Evolutionary conservation across 2,329 filamentous ascomycete genomes (phyloP).

Genomic region (Ceratocystiopsis brevicomis): DNA sequence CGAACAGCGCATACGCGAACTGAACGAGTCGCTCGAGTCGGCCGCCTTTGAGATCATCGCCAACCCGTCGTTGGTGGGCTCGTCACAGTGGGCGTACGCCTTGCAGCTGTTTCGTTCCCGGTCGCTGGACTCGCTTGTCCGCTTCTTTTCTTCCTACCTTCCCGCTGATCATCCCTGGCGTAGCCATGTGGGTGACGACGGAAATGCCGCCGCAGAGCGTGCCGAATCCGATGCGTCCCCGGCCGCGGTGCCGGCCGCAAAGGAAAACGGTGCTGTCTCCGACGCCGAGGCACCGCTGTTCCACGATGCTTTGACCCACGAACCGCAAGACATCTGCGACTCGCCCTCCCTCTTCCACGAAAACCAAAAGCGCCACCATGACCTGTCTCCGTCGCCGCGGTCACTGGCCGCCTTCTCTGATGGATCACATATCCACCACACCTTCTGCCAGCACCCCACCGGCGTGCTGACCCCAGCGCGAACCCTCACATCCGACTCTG

Average conservation of each 20-base stretch:
- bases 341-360: slow-evolving; percentile 7
- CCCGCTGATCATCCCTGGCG: slow-evolving; percentile 30
- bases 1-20: slow-evolving; percentile 32
- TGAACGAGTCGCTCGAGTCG: slow-evolving; percentile 35
- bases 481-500: slow-evolving; percentile 30
- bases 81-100: slow-evolving; percentile 38
- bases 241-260: too few species aligned
- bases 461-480: slow-evolving; percentile 23
- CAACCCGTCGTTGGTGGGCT: slow-evolving; percentile 38
- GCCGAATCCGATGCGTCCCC: background rate
- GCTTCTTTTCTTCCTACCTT: slow-evolving; percentile 40
- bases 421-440: slow-evolving; percentile 16
- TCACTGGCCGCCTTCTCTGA: slow-evolving; percentile 15
- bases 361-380: slow-evolving; percentile 8
- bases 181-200: slow-evolving; percentile 8
- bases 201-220: slow-evolving; percentile 1
- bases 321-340: slow-evolving; percentile 20
- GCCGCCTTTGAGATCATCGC: slow-evolving; percentile 42
- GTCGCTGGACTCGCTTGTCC: slow-evolving; percentile 39
- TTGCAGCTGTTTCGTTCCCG: slow-evolving; percentile 39
- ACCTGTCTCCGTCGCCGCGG: slow-evolving; percentile 26
- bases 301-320: slow-evolving; percentile 26
- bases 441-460: slow-evolving; percentile 18
- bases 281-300: slow-evolving; percentile 15
- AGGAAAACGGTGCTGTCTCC: too few species aligned